phyloP scores from a whole-genome alignment of 805 yeast species.

The Saccharomyces paradoxus region DNA sequence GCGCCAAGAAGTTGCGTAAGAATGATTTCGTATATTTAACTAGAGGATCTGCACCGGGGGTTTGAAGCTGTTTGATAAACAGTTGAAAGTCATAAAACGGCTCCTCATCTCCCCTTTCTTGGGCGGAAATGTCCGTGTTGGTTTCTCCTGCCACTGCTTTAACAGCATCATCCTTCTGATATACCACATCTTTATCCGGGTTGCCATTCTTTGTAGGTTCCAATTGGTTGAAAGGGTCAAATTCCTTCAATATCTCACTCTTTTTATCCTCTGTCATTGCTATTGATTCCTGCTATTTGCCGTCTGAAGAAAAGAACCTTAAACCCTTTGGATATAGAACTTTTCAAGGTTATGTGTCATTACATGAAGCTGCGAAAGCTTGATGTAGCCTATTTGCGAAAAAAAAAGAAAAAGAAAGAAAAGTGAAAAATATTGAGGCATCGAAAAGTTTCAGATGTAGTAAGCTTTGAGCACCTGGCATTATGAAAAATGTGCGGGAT shows the following conservation, averaged over 20 bases:
- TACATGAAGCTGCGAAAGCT: not conserved
- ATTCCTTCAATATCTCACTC: slow-evolving; percentile 6
- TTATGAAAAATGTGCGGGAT: slow-evolving; percentile 48
- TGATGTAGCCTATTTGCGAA: not conserved
- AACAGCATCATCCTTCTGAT: not conserved
- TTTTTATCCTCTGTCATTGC: not conserved
- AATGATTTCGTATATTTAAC: slow-evolving; percentile 82
- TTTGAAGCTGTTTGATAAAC: slow-evolving; percentile 63
- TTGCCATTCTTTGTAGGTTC: not conserved
- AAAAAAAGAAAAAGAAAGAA: not conserved
- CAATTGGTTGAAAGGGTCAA: slow-evolving; percentile 8
- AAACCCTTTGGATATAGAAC: not conserved
- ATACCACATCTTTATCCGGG: not conserved
- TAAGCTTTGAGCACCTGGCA: not conserved
- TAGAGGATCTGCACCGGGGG: slow-evolving; percentile 77
- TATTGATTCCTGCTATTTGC: not conserved
- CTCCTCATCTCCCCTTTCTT: slow-evolving; percentile 16
- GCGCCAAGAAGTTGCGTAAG: slow-evolving; percentile 53
- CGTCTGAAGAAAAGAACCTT: not conserved
- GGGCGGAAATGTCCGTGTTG: not conserved
- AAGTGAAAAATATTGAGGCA: not conserved
- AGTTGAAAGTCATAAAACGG: slow-evolving; percentile 71
- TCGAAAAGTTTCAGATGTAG: not conserved
- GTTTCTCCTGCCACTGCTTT: not conserved
- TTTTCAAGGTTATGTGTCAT: not conserved